Conservation (phyloP, 805 yeast genomes). For the Saccharomycopsis guyanensis region DNA sequence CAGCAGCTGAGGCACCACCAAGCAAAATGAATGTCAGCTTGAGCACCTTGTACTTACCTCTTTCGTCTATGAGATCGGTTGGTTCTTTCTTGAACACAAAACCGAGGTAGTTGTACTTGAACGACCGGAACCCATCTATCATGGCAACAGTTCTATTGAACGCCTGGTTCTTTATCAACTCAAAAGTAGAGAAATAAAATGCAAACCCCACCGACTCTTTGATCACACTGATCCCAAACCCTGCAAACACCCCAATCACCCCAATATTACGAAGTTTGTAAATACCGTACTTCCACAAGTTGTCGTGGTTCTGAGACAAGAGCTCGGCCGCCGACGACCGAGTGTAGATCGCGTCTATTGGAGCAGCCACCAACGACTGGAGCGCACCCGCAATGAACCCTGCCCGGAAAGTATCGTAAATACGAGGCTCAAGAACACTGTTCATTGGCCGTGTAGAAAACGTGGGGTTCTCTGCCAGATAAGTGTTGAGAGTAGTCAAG, state of each 20-base stretch:
- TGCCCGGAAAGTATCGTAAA: constrained; percentile 59
- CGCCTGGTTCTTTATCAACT: constrained; percentile 64
- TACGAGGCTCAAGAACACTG: constrained; percentile 25
- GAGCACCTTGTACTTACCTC: constrained; percentile 36
- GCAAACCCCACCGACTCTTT: constrained; percentile 85
- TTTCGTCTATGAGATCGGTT: constrained; percentile 22
- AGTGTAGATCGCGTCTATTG: constrained; percentile 83
- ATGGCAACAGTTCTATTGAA: constrained; percentile 40
- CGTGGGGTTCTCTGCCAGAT: constrained; percentile 22
- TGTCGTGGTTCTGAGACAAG: constrained; percentile 45
- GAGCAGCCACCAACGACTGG: constrained; percentile 89
- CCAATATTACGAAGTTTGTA: constrained; percentile 69
- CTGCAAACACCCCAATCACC: constrained; percentile 80
- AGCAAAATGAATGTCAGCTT: constrained; percentile 62
- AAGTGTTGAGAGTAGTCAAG: constrained; percentile 43
- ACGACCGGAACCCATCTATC: constrained; percentile 35
- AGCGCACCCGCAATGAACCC: constrained; percentile 82
- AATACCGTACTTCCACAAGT: constrained; percentile 70
- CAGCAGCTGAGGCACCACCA: constrained; percentile 87
- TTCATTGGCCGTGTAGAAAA: constrained; percentile 21
- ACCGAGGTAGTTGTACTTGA: constrained; percentile 30
- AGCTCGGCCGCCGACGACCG: constrained; percentile 73
- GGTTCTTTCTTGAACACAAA: constrained; percentile 24
- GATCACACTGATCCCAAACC: constrained; percentile 65
- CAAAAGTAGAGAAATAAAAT: constrained; percentile 74